These are phyloP conservation scores for Dipodascus geniculatus DNA, from an alignment of 805 yeast genomes.

Conservation along the genomic window DNA sequence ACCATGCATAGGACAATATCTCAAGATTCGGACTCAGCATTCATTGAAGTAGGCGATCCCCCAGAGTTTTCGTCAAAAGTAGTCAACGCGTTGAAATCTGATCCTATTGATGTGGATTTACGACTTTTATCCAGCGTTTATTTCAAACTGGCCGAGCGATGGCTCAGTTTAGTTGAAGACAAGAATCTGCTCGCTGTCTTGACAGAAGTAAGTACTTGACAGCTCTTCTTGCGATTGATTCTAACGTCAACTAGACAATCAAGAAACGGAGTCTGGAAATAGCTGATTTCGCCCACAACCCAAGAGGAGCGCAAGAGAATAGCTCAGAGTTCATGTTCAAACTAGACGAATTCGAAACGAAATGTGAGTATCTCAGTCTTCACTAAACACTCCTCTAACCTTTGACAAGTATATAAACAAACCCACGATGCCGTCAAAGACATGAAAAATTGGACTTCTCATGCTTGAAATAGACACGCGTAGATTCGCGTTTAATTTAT, in stretches of 20 bases:
- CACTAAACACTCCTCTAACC: not conserved
- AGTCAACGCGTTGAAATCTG: slow-evolving; percentile 71
- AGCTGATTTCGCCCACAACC: slow-evolving; percentile 53
- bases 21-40: slow-evolving; percentile 30
- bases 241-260: slow-evolving; percentile 32
- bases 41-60: slow-evolving; percentile 61
- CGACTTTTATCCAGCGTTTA: slow-evolving; percentile 56
- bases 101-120: slow-evolving; percentile 52
- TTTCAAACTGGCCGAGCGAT: slow-evolving; percentile 57
- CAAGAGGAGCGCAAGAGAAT: slow-evolving; percentile 30
- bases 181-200: slow-evolving; percentile 43
- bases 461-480: not conserved
- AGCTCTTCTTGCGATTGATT: slow-evolving; percentile 10
- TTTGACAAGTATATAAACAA: slow-evolving; percentile 31
- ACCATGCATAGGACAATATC: slow-evolving; percentile 4
- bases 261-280: slow-evolving; percentile 58
- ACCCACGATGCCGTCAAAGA: slow-evolving; percentile 35
- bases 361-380: slow-evolving; percentile 15
- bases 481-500: not conserved
- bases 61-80: slow-evolving; percentile 54
- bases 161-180: slow-evolving; percentile 67
- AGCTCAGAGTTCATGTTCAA: slow-evolving; percentile 45
- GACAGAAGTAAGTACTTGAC: slow-evolving; percentile 15
- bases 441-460: slow-evolving; percentile 10
- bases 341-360: slow-evolving; percentile 68